Conservation (phyloP, 148 eudicot species). For the Rheum nobile region DNA sequence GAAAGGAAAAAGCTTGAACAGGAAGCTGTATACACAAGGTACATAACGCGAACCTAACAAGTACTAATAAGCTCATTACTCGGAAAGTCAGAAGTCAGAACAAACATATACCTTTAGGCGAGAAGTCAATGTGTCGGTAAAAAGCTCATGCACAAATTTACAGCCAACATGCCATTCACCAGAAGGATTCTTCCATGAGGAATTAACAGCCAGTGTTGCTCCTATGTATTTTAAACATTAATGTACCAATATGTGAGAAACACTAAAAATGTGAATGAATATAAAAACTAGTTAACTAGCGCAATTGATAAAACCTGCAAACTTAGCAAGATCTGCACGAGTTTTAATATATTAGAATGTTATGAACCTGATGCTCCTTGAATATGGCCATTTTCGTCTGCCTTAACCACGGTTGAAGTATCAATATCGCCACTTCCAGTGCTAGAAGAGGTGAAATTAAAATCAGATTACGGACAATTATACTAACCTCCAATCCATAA, state of each 20-base stretch:
- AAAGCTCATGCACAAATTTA: constrained; percentile 83
- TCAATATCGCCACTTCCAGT: constrained; percentile 97
- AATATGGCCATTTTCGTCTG: constrained; percentile 62
- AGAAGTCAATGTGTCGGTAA: constrained; percentile 62
- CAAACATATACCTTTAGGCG: constrained; percentile 63
- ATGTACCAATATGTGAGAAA: background rate
- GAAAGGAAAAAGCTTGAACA: background rate
- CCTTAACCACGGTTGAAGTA: constrained; percentile 80
- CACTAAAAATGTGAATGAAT: background rate
- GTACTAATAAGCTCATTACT: background rate
- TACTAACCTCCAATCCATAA: background rate
- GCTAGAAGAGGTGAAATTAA: constrained; percentile 18
- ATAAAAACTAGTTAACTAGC: background rate
- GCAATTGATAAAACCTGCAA: too few relatives aligned
- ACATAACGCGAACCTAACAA: background rate
- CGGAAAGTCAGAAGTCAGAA: background rate
- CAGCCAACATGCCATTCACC: constrained; percentile 94
- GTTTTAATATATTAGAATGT: background rate
- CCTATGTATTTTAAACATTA: constrained; percentile 27
- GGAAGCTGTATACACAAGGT: background rate
- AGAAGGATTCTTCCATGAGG: constrained; percentile 90
- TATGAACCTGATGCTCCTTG: constrained; percentile 78
- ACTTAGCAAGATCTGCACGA: background rate
- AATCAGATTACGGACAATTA: background rate
- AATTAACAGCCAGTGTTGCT: constrained; percentile 57